Base-by-base conservation (phyloP, 2,329 filamentous ascomycete genomes). In the Aureobasidium sp. region DNA sequence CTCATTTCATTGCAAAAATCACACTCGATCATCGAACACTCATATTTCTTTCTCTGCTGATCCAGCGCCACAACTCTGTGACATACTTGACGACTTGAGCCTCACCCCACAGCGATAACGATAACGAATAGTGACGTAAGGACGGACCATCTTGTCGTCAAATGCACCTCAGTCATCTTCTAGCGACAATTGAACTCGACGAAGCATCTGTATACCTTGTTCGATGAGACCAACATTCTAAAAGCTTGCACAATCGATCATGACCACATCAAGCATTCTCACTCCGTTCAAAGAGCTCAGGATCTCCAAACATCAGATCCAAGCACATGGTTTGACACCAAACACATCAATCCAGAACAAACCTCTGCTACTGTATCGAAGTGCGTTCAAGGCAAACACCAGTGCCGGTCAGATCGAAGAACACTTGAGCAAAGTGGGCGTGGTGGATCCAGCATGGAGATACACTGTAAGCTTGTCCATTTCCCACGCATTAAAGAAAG, bases 331-430 rank as follows among this genome's bases (percentile, higher is more conserved):
- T 27, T 73, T 77, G 5, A 77, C 84, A 37, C 85, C 86, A 21
- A 89, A 89, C 69, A 86, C 84, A 40, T 82, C 81, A 5, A 78
- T 86, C 59, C 81, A 84, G 67, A 73, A 79, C 59, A 84, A 83
- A 63, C 85, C 85, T 0, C 77, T 89, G 27, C 69, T 87, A 46
- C 83, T 88, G 69, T 89, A 89, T 72, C 84, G 85, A 68, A 75
- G 73, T 15, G 81, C 77, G 37, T 87, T 88, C 65, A 65, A 72
- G 3, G 67, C 68, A 6, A 63, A 61, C 3, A 68, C 73, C 17
- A 75, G 77, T 4, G 73, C 83, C 3, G 75, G 77, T 2, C 68
- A 75, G 1, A 80, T 88, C 50, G 81, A 86, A 67, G 68, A 75
- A 0, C 84, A 85, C 64, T 76, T 89, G 6, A 68, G 69, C 7